Percentiles rank a stretch among this genome's conserved stretches.
Evolutionary conservation across 176 grass and related monocot genomes (phyloP).

Genomic region (Stipa capillata): DNA sequence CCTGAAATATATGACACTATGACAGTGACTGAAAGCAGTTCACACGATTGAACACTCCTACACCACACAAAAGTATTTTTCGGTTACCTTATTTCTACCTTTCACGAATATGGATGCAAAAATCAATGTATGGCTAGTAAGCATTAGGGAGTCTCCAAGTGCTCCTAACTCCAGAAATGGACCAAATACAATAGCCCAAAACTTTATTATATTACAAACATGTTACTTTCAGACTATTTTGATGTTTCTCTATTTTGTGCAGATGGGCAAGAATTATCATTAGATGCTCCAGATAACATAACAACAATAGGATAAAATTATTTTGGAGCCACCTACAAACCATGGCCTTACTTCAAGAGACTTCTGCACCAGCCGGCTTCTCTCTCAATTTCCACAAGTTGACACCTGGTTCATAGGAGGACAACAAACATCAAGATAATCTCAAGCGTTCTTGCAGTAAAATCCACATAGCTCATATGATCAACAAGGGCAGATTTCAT

Average conservation of each 20-base stretch:
- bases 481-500: background rate
- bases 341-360: background rate
- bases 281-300: background rate
- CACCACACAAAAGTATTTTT: background rate
- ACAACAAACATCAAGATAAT: conserved; percentile 2
- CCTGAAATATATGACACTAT: background rate
- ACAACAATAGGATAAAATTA: background rate
- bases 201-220: background rate
- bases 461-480: background rate
- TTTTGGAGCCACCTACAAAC: background rate
- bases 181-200: background rate
- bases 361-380: background rate
- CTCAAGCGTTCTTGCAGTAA: background rate
- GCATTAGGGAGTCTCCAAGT: background rate
- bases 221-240: background rate
- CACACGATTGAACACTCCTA: background rate
- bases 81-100: background rate
- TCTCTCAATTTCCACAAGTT: background rate
- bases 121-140: background rate
- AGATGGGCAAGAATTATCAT: background rate
- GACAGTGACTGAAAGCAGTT: background rate
- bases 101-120: background rate
- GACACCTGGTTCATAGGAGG: background rate
- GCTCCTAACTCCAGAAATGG: background rate
- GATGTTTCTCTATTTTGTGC: conserved; percentile 8